These are phyloP conservation scores for Hibiscus tridactylites DNA, from an alignment of 345 rosid species.

Conservation along the genomic window DNA sequence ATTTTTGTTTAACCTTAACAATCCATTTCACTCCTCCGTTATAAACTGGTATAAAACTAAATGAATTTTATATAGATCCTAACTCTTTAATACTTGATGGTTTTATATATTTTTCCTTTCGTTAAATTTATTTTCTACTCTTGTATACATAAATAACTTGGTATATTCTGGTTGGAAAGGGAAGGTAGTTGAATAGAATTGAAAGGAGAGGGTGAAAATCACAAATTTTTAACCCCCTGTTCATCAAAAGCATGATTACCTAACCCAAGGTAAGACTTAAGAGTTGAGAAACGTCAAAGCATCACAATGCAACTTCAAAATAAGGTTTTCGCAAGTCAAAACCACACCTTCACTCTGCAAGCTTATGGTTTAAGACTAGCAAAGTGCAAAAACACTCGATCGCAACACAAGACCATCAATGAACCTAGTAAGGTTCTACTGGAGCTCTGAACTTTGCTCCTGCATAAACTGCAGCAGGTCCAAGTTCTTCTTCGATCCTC, in stretches of 20 bases:
- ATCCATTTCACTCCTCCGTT: no score
- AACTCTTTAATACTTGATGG: no score
- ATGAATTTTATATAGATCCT: no score
- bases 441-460: conserved; percentile 48
- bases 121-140: no score
- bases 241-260: neutral
- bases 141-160: no score
- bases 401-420: neutral
- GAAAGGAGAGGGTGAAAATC: neutral
- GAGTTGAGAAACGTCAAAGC: neutral
- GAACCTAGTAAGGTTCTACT: conserved; percentile 34
- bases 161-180: no score
- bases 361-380: neutral
- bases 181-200: no score
- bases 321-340: neutral
- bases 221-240: neutral
- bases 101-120: no score
- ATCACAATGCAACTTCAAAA: neutral
- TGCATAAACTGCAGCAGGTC: conserved; percentile 38
- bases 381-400: neutral
- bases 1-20: no score
- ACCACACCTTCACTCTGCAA: neutral
- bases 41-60: no score
- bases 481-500: conserved; percentile 50
- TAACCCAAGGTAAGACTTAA: neutral